Evolutionary conservation across 2,329 filamentous ascomycete species (phyloP).

Genomic region (Pseudocercospora macadamiae): DNA sequence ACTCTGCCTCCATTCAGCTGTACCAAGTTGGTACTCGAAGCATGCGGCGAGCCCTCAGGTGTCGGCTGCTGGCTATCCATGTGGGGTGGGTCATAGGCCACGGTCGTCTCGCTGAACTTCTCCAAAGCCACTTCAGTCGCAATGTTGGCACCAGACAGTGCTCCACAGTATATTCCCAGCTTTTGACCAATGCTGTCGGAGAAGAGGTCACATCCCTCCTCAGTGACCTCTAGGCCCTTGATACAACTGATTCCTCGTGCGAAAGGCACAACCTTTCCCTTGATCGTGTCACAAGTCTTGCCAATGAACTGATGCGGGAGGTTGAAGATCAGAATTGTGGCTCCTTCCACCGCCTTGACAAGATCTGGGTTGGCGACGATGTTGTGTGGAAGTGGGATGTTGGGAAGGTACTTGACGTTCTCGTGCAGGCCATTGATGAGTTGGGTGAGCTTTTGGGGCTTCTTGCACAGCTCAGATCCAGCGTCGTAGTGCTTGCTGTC

Average conservation of each 20-base stretch:
- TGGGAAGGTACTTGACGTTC: constrained; percentile 97
- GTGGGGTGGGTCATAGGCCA: constrained; percentile 90
- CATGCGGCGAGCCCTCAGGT: constrained; percentile 56
- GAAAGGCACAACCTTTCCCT: constrained; percentile 87
- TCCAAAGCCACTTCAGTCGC: constrained; percentile 91
- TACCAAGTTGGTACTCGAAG: too few species aligned
- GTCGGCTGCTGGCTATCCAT: constrained; percentile 82
- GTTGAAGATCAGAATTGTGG: constrained; percentile 93
- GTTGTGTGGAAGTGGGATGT: constrained; percentile 79
- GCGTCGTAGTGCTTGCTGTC: constrained; percentile 73
- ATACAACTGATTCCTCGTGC: constrained; percentile 96
- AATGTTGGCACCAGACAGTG: constrained; percentile 93
- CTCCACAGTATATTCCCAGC: constrained; percentile 94
- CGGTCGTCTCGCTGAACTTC: constrained; percentile 96
- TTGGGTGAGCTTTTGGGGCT: constrained; percentile 82
- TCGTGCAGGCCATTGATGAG: constrained; percentile 93
- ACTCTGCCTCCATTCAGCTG: constrained; percentile 27
- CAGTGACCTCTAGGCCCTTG: constrained; percentile 93
- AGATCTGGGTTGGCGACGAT: constrained; percentile 82
- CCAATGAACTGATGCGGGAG: constrained; percentile 94
- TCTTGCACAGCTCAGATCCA: constrained; percentile 58
- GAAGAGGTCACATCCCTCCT: constrained; percentile 84
- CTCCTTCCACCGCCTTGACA: constrained; percentile 76
- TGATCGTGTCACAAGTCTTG: constrained; percentile 79
- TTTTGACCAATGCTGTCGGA: constrained; percentile 91